Conservation (phyloP, 2,329 filamentous ascomycete species). For the Sporothrix luriei region DNA sequence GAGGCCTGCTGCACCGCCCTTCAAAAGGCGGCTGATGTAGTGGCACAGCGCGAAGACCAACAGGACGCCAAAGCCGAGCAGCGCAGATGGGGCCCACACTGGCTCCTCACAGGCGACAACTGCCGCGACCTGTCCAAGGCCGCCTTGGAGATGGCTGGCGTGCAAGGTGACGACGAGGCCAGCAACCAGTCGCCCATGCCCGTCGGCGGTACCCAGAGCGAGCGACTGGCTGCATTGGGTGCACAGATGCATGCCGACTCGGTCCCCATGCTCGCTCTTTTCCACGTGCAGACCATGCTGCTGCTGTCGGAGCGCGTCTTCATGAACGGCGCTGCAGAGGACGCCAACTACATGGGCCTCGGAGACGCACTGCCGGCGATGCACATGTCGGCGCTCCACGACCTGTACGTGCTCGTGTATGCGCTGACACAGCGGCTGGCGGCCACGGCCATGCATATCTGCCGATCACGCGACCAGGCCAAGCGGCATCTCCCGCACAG, state of each 20-base stretch:
- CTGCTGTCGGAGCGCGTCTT: constrained; percentile 67
- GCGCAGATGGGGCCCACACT: constrained; percentile 62
- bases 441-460: constrained; percentile 67
- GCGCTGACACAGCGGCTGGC: constrained; percentile 72
- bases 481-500: constrained; percentile 40
- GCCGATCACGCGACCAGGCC: constrained; percentile 67
- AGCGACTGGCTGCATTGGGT: background rate
- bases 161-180: constrained; percentile 13
- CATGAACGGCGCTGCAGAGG: constrained; percentile 68
- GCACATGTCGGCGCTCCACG: constrained; percentile 72
- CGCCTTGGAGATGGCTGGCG: constrained; percentile 28
- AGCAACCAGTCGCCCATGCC: constrained; percentile 7
- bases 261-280: constrained; percentile 57
- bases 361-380: constrained; percentile 65
- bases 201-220: background rate
- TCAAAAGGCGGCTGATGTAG: constrained; percentile 67
- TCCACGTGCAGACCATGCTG: constrained; percentile 64
- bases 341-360: constrained; percentile 68
- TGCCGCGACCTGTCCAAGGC: constrained; percentile 26
- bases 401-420: constrained; percentile 69
- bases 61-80: constrained; percentile 64
- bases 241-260: constrained; percentile 1
- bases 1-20: constrained; percentile 65
- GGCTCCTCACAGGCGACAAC: constrained; percentile 60
- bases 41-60: constrained; percentile 66